Conservation (phyloP, 1,284 basidiomycete genomes). For the Ganoderma meredithae region DNA sequence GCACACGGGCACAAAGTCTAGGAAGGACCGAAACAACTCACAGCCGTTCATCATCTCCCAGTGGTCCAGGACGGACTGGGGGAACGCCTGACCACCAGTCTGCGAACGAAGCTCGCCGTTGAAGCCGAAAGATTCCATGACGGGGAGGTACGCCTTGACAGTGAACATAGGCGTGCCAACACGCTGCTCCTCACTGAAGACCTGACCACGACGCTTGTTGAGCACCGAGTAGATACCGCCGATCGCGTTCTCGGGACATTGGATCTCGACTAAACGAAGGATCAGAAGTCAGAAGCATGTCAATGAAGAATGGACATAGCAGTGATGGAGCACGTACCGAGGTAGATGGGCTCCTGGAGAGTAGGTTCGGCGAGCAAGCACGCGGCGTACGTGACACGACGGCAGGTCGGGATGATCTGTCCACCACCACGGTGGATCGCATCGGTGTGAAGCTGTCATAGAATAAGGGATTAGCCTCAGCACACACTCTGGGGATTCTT, state of each 20-base stretch:
- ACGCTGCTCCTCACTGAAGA: slow-evolving; percentile 98
- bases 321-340: slow-evolving; percentile 56
- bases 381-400: slow-evolving; percentile 97
- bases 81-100: slow-evolving; percentile 98
- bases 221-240: slow-evolving; percentile 97
- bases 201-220: slow-evolving; percentile 99
- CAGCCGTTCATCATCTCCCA: slow-evolving; percentile 88
- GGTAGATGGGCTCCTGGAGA: slow-evolving; percentile 98
- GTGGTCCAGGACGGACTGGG: slow-evolving; percentile 94
- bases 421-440: slow-evolving; percentile 99
- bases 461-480: slow-evolving; percentile 15
- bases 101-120: slow-evolving; percentile 94
- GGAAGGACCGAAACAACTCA: slow-evolving; percentile 46
- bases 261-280: slow-evolving; percentile 82
- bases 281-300: slow-evolving; percentile 15
- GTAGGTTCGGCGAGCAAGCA: slow-evolving; percentile 90
- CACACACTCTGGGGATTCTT: slow-evolving; percentile 13
- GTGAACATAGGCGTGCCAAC: slow-evolving; percentile 99
- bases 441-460: slow-evolving; percentile 88
- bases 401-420: slow-evolving; percentile 95
- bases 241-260: slow-evolving; percentile 97
- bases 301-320: neutral
- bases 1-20: slow-evolving; percentile 29
- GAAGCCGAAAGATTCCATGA: slow-evolving; percentile 99
- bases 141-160: slow-evolving; percentile 98